phyloP scores from a whole-genome alignment of 495 filamentous ascomycete species.

The Rhizodiscina lignyota region DNA sequence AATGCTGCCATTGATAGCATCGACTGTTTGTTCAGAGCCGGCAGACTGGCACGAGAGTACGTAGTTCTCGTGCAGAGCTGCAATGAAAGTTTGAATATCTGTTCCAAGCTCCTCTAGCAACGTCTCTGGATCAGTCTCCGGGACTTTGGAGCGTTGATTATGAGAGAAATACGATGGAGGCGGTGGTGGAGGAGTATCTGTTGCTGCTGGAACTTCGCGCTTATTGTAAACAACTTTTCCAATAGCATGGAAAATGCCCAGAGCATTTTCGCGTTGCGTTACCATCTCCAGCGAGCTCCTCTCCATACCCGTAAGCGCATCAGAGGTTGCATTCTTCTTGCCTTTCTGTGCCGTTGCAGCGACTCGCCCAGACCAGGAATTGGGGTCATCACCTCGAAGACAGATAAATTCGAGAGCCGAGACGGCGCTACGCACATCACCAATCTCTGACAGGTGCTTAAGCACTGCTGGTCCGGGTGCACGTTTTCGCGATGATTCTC shows the following conservation, averaged over 20 bases:
- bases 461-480: conserved; percentile 57
- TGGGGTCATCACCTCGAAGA: conserved; percentile 47
- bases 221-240: conserved; percentile 95
- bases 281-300: conserved; percentile 53
- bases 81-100: conserved; percentile 73
- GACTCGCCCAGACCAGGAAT: conserved; percentile 51
- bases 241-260: conserved; percentile 92
- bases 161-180: conserved; percentile 49
- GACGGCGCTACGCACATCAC: conserved; percentile 83
- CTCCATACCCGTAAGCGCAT: conserved; percentile 53
- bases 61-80: conserved; percentile 93
- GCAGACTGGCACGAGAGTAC: conserved; percentile 57
- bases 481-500: conserved; percentile 45
- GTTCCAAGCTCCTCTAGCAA: conserved; percentile 82
- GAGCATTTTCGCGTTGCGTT: conserved; percentile 66
- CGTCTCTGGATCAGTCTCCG: conserved; percentile 54
- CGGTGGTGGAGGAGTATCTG: conserved; percentile 24
- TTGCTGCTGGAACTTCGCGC: too few relatives aligned
- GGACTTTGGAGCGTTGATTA: conserved; percentile 42
- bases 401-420: conserved; percentile 83
- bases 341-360: conserved; percentile 43
- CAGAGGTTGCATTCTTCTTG: conserved; percentile 34
- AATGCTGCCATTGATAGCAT: conserved; percentile 56
- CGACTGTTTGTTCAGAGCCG: conserved; percentile 43
- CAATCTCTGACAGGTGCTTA: conserved; percentile 58